Evolutionary conservation across 495 filamentous ascomycete genomes (phyloP).

Genomic region (Hypoxylon trugodes): DNA sequence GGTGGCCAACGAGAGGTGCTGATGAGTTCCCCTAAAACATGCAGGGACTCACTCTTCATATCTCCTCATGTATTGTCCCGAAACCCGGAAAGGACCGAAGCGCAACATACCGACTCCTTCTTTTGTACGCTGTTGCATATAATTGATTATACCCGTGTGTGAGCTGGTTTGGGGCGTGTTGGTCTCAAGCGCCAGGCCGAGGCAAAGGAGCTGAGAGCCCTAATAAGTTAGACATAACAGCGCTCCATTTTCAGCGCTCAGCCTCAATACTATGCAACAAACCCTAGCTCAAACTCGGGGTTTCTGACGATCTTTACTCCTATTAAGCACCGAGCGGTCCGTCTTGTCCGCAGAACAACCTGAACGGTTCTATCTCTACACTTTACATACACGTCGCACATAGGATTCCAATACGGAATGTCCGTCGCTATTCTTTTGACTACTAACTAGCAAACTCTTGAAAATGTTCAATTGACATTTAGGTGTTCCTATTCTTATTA

Average conservation of each 20-base stretch:
- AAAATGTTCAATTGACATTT: conserved; percentile 6
- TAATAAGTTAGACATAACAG: conserved; percentile 18
- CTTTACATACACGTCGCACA: conserved; percentile 14
- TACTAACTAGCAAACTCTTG: background rate
- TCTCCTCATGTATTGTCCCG: conserved; percentile 1
- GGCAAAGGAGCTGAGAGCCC: conserved; percentile 40
- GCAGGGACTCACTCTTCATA: conserved; percentile 18
- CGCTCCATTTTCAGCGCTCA: conserved; percentile 38
- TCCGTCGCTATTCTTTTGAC: conserved; percentile 10
- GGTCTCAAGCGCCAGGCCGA: conserved; percentile 27
- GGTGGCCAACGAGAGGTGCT: conserved; percentile 12
- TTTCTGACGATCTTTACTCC: conserved; percentile 38
- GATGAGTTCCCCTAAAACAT: conserved; percentile 10
- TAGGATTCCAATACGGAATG: conserved; percentile 19
- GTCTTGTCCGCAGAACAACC: conserved; percentile 19
- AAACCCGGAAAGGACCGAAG: conserved; percentile 35
- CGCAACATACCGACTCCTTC: conserved; percentile 27
- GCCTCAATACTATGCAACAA: conserved; percentile 36
- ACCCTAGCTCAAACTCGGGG: conserved; percentile 33
- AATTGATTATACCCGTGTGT: background rate
- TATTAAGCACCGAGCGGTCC: conserved; percentile 37
- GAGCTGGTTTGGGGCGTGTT: conserved; percentile 14
- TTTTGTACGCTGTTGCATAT: conserved; percentile 13
- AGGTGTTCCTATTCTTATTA: conserved; percentile 6
- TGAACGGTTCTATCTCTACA: conserved; percentile 27